A percentile compares a stretch with the other conserved stretches of the same genome.
phyloP scores from a whole-genome alignment of 1,284 basidiomycete genomes.

The Heimioporus retisporus region DNA sequence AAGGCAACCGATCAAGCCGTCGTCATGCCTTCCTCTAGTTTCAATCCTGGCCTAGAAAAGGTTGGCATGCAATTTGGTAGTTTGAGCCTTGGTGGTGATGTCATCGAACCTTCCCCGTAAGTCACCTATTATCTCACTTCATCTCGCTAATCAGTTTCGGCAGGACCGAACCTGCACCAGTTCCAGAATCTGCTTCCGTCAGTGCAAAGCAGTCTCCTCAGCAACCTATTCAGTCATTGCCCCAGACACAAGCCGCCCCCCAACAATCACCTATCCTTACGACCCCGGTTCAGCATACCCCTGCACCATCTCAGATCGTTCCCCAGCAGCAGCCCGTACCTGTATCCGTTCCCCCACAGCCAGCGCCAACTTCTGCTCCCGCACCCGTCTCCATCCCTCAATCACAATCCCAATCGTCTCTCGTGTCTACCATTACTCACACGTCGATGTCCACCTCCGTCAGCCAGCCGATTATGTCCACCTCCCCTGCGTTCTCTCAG shows the following conservation, averaged over 20 bases:
- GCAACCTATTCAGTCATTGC: conserved; percentile 49
- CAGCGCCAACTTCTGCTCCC: conserved; percentile 33
- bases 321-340: conserved; percentile 40
- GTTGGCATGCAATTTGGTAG: conserved; percentile 89
- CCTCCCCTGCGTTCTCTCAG: conserved; percentile 40
- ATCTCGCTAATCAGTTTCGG: conserved; percentile 19
- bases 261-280: conserved; percentile 42
- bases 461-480: conserved; percentile 48
- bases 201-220: conserved; percentile 55
- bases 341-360: conserved; percentile 25
- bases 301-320: conserved; percentile 46
- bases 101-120: conserved; percentile 61
- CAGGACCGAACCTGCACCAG: conserved; percentile 32
- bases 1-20: conserved; percentile 81
- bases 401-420: conserved; percentile 50
- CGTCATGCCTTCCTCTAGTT: conserved; percentile 72
- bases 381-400: conserved; percentile 50
- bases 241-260: conserved; percentile 33
- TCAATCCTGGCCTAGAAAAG: conserved; percentile 72
- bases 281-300: conserved; percentile 47
- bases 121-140: conserved; percentile 31
- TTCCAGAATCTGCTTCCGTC: conserved; percentile 54
- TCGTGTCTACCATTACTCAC: conserved; percentile 52
- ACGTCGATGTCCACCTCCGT: conserved; percentile 53
- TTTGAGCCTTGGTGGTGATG: conserved; percentile 75